Conservation (phyloP, 352 stramenopile species). For the Phytophthora constricta region DNA sequence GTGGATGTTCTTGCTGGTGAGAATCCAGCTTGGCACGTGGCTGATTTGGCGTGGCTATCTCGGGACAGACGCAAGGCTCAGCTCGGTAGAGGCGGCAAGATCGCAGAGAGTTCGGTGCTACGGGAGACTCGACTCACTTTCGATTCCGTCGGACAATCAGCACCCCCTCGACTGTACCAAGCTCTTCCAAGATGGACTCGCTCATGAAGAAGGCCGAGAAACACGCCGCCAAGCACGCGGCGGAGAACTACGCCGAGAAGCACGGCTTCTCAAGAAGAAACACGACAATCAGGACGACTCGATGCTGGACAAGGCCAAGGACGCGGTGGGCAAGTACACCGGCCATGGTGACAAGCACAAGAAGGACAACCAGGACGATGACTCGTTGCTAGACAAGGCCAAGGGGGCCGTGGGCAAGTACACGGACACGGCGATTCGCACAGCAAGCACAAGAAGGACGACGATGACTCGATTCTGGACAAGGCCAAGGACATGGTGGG, state of each 20-base stretch:
- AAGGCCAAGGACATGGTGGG: conserved; percentile 31
- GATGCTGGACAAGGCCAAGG: conserved; percentile 28
- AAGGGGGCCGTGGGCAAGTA: conserved; percentile 27
- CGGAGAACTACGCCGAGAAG: conserved; percentile 28
- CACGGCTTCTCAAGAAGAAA: conserved; percentile 32
- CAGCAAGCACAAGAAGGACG: conserved; percentile 22
- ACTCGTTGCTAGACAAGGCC: conserved; percentile 29
- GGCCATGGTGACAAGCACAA: conserved; percentile 8
- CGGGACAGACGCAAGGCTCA: too few relatives aligned
- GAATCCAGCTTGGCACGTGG: conserved; percentile 15
- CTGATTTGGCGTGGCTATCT: conserved; percentile 23
- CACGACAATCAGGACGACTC: conserved; percentile 27
- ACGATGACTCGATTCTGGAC: conserved; percentile 27
- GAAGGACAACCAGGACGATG: conserved; percentile 11
- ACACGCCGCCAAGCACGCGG: conserved; percentile 21
- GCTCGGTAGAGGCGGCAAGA: conserved; percentile 3
- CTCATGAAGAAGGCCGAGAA: conserved; percentile 19
- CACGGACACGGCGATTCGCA: conserved; percentile 26
- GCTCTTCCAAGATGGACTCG: conserved; percentile 29
- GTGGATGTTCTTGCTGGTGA: not conserved
- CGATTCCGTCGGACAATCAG: conserved; percentile 7
- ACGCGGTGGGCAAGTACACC: conserved; percentile 10
- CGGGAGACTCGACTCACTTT: conserved; percentile 24
- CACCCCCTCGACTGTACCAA: not conserved
- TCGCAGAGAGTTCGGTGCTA: not conserved